phyloP scores from a whole-genome alignment of 2,329 filamentous ascomycete species.

The Zymoseptoria passerinii region DNA sequence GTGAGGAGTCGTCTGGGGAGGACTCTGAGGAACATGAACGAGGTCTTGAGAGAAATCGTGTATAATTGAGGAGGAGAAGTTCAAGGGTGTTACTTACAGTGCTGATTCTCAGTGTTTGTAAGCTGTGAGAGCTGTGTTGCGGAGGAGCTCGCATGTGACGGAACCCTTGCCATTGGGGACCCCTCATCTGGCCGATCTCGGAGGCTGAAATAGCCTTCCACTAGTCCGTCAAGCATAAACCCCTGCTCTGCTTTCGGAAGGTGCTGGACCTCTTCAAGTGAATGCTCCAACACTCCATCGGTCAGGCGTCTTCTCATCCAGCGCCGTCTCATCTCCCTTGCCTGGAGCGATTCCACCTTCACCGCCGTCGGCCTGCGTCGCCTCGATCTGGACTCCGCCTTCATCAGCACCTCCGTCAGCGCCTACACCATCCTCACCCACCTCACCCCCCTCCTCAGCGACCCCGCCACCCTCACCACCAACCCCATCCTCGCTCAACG shows the following conservation, averaged over 20 bases:
- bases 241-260: not conserved
- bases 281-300: not conserved
- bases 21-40: slow-evolving; percentile 14
- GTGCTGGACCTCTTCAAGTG: not conserved
- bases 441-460: too few relatives aligned
- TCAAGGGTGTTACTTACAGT: not conserved
- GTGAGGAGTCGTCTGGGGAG: slow-evolving; percentile 9
- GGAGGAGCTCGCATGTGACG: not conserved
- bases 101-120: not conserved
- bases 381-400: not conserved
- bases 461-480: not conserved
- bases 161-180: not conserved
- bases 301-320: not conserved
- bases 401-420: not conserved
- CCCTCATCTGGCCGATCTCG: not conserved
- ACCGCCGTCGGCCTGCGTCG: not conserved
- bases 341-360: not conserved
- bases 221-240: not conserved
- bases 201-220: not conserved
- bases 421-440: not conserved
- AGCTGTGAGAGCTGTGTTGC: not conserved
- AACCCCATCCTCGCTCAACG: not conserved
- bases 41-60: not conserved
- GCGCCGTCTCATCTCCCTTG: not conserved
- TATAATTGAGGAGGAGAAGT: not conserved